Conservation (phyloP, 768 basidiomycete genomes). For the Vararia minispora region DNA sequence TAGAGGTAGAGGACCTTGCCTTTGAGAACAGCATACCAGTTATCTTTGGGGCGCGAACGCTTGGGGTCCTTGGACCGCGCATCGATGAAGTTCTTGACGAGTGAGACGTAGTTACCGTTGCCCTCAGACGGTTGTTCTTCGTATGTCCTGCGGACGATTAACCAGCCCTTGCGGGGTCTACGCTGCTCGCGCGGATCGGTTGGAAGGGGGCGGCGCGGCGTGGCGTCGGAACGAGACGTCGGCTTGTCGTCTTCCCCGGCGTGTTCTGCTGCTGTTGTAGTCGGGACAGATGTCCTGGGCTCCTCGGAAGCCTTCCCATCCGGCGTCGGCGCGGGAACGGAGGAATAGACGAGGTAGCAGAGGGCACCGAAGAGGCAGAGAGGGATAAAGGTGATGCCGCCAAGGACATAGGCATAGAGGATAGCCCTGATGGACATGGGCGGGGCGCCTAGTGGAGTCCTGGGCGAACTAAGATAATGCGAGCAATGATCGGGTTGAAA, state of each 20-base stretch:
- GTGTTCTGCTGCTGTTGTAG: constrained; percentile 8
- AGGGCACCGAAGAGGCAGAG: constrained; percentile 49
- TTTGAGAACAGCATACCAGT: constrained; percentile 89
- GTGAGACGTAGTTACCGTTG: constrained; percentile 67
- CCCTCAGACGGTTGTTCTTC: constrained; percentile 47
- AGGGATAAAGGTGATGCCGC: constrained; percentile 85
- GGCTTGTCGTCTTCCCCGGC: constrained; percentile 15
- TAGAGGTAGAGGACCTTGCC: constrained; percentile 86
- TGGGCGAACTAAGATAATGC: not conserved
- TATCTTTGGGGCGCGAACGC: constrained; percentile 76
- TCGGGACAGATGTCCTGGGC: no score
- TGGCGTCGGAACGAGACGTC: constrained; percentile 22
- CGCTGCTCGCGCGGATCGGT: constrained; percentile 44
- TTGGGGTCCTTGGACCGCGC: constrained; percentile 79
- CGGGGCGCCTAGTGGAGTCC: constrained; percentile 7
- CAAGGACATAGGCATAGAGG: constrained; percentile 78
- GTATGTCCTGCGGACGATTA: constrained; percentile 72
- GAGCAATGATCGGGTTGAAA: not conserved
- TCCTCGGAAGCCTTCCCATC: constrained; percentile 26
- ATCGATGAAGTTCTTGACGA: constrained; percentile 73
- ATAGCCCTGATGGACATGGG: constrained; percentile 61
- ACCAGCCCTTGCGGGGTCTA: constrained; percentile 67
- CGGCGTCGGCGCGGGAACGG: constrained; percentile 60
- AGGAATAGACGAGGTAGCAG: constrained; percentile 68
- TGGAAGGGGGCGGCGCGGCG: constrained; percentile 14